phyloP scores from a whole-genome alignment of 208 protist species.

The Leishmania aethiopica region DNA sequence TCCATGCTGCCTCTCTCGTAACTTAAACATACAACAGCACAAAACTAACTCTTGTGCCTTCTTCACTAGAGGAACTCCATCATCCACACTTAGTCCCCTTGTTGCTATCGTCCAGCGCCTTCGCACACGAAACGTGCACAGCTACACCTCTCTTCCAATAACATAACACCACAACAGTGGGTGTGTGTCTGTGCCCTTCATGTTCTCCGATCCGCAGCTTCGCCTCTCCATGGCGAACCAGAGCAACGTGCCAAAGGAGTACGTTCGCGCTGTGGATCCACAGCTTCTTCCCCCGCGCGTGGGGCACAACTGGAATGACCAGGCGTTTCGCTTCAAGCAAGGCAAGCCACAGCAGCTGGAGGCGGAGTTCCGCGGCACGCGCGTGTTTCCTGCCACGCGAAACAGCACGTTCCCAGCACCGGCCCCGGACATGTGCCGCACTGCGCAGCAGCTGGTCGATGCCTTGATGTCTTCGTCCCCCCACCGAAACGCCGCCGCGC shows the following conservation, averaged over 20 bases:
- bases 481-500: slow-evolving; percentile 21
- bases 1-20: neutral
- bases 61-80: neutral
- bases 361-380: slow-evolving; percentile 78
- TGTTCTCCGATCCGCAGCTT: slow-evolving; percentile 34
- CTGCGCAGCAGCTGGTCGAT: slow-evolving; percentile 78
- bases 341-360: slow-evolving; percentile 86
- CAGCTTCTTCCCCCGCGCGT: slow-evolving; percentile 82
- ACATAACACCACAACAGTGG: neutral
- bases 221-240: slow-evolving; percentile 36
- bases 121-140: neutral
- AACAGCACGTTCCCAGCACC: slow-evolving; percentile 48
- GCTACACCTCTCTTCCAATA: neutral
- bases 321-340: slow-evolving; percentile 80
- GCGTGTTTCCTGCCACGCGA: slow-evolving; percentile 51
- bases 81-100: neutral
- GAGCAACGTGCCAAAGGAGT: slow-evolving; percentile 77
- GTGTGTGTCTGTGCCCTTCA: slow-evolving; percentile 1
- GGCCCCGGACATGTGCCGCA: slow-evolving; percentile 49
- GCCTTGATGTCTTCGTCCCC: slow-evolving; percentile 40
- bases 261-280: slow-evolving; percentile 70
- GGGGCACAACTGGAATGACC: slow-evolving; percentile 90
- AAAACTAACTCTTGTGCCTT: neutral
- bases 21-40: neutral
- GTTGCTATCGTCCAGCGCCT: neutral